These are phyloP conservation scores for Blastocystis sp. DNA, from an alignment of 352 stramenopile species.

Conservation along the genomic window DNA sequence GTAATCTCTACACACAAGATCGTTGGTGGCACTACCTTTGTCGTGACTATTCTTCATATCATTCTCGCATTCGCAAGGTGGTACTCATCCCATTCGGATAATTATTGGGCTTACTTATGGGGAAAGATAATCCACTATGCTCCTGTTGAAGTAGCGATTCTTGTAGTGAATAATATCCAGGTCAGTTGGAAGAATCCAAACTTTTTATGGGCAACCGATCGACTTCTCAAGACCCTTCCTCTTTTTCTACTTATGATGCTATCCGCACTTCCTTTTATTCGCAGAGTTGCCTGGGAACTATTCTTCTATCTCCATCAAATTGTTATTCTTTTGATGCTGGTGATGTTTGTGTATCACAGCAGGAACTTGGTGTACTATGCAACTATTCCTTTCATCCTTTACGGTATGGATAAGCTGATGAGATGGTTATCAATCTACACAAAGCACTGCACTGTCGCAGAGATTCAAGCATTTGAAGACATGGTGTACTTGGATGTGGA, in stretches of 20 bases:
- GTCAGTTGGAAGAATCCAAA: background rate
- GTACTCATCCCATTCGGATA: background rate
- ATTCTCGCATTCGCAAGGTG: background rate
- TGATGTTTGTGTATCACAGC: constrained; percentile 9
- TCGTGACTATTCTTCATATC: background rate
- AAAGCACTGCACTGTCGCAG: background rate
- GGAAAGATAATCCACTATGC: background rate
- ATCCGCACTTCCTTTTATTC: background rate
- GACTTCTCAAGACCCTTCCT: background rate
- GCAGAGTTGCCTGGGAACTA: background rate
- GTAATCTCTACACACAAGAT: constrained; percentile 23
- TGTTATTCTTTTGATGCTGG: background rate
- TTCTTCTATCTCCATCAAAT: constrained; percentile 43
- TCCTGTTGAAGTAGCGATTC: background rate
- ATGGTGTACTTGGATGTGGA: background rate
- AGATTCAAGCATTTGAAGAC: constrained; percentile 14
- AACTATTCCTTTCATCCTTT: background rate
- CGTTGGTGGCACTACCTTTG: background rate
- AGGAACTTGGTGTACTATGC: background rate
- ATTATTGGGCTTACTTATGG: background rate
- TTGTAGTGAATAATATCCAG: background rate
- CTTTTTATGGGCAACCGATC: background rate
- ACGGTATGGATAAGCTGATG: constrained; percentile 20
- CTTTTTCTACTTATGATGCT: background rate
- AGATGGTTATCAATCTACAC: constrained; percentile 30